Evolutionary conservation across 129 eudicot species (phyloP), one percentile per base, ranked within the genome.

Genomic region (carrot (Daucus carota)): DNA sequence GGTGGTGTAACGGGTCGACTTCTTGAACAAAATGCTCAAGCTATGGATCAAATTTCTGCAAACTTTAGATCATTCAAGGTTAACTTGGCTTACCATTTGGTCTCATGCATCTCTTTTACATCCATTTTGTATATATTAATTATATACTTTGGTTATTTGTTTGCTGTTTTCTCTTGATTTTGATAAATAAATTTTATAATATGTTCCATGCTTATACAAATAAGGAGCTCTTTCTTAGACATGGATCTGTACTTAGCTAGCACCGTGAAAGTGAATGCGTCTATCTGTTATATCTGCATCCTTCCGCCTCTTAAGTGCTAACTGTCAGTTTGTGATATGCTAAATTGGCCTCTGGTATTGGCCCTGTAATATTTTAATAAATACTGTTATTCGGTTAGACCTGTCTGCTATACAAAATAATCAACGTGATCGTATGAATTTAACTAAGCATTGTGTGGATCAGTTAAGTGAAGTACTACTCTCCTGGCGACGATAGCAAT

Each of bases 11-110:
- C 72, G 26, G 72, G 72, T 38, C 79, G 62, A 36, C 79, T 75
- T 75, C 79, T 75, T 75, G 59, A 75, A 41, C 79, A 75, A 41
- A 75, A 75, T 62, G 79, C 79, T 60, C 79, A 42, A n/a, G 79
- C 72, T 14, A 59, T 75, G 79, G 72, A 75, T 42, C 72, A 75
- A 42, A 75, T 75, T 41, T 75, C 79, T 42, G 54, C 79, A 24
- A 75, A 75, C 32, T 75, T 75, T 42, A 38, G 59, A 75, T 41
- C 72, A 4, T 57, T 60, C 20, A 75, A 28, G 79, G 79, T 75
- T 3, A 59, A 26, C 17, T 13, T 60, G 13, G 46, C 10, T 74
- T 74, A 11, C 68, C 22, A 42, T 22, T 71, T 70, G 29, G 29
- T 6, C 6, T 33, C 43, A 42, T 24, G 8, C 13, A 3, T 52